Evolutionary conservation across 2,329 filamentous ascomycete genomes (phyloP), one percentile per base, ranked within the genome.

Genomic region (Neoarthrinium moseri): DNA sequence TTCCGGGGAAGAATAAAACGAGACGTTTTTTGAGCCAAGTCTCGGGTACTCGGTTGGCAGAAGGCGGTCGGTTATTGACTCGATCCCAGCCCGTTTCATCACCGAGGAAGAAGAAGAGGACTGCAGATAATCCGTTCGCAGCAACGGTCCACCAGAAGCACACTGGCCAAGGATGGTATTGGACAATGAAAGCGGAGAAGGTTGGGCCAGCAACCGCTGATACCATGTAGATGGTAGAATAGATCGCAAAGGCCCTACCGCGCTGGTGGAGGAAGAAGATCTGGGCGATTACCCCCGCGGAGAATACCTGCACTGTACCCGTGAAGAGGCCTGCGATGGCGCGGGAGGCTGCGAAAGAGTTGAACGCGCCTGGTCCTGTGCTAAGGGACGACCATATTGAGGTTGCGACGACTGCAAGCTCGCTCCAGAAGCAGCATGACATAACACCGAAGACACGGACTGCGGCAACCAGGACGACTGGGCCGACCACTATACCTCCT

Each of bases 231-330:
- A 23, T 24, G 24, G 22, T 27, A n/a, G n/a, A 11, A 12, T 23
- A 23, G 8, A 40, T 27, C 11, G 22, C 22, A 40, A 43, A 43
- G 2, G 40, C 40, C 4, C 40, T 17, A n/a, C 40, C 40, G 17
- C 40, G 26, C 20, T 43, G 27, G 30, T 43, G 40, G 4, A 43
- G n/a, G 18, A 34, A 43, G 30, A 43, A 43, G 24, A 43, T 32
- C 11, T n/a, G 12, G 3, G 21, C 10, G 5, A 23, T 33, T 5
- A 22, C 17, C 4, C 40, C 40, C 7, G 33, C 33, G 4, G 33
- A 35, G 15, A 35, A 35, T 20, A 35, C 33, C 33, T 35, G 33
- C 6, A 20, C 22, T 13, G 33, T 35, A 7, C 17, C 17, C 12
- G 17, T 20, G 18, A 43, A 43, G 18, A 43, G 15, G 6, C 27